phyloP scores from a whole-genome alignment of 768 basidiomycete genomes.

The Myochromella boudieri region DNA sequence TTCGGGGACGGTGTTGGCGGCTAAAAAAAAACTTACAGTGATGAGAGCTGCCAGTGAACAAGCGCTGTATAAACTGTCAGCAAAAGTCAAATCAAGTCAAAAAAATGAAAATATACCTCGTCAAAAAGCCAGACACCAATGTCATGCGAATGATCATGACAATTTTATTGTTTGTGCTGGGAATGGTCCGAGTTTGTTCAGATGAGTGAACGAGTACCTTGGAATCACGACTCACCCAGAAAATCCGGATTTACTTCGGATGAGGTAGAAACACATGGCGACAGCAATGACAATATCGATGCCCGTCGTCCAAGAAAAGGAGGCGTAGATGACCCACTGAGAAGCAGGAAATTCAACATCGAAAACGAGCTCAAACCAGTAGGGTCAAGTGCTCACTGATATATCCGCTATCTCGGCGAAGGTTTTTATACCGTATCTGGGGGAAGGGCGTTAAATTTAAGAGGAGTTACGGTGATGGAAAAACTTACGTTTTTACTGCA shows the following conservation, averaged over 20 bases:
- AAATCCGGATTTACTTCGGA: conserved; percentile 20
- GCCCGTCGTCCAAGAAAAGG: conserved; percentile 20
- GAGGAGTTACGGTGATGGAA: neutral
- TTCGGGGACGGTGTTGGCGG: neutral
- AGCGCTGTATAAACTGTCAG: conserved; percentile 4
- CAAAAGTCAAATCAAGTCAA: neutral
- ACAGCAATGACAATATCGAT: conserved; percentile 25
- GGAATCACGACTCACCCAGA: conserved; percentile 5
- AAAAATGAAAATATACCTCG: conserved; percentile 11
- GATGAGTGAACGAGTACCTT: neutral
- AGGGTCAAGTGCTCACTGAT: conserved; percentile 9
- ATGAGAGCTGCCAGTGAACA: conserved; percentile 19
- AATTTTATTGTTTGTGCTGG: conserved; percentile 20
- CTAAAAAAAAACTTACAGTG: conserved; percentile 7
- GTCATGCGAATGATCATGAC: conserved; percentile 19
- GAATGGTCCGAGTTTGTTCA: neutral
- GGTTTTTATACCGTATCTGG: conserved; percentile 12
- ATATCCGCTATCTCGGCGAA: conserved; percentile 16
- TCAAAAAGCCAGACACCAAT: conserved; percentile 20
- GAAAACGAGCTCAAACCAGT: neutral
- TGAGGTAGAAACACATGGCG: conserved; percentile 25
- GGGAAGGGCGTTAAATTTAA: neutral
- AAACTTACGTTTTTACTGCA: conserved; percentile 20
- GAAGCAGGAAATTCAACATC: neutral
- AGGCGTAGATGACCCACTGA: conserved; percentile 26